These are phyloP conservation scores for Boletus fagicola DNA, from an alignment of 768 basidiomycete species.

Conservation along the genomic window DNA sequence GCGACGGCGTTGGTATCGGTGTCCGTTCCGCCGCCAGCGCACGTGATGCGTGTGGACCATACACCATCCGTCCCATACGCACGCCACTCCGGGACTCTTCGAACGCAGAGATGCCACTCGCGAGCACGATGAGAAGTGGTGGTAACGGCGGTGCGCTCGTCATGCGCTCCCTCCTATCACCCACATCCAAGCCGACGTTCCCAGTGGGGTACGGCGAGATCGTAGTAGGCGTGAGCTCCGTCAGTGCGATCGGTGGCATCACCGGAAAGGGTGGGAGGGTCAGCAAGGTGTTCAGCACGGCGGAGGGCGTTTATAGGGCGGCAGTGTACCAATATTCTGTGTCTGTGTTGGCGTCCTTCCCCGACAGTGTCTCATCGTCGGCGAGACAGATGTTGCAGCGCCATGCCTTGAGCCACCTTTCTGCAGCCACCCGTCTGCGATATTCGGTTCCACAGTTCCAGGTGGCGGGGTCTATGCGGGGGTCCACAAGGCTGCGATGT, in stretches of 20 bases:
- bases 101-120: slow-evolving; percentile 8
- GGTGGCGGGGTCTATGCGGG: slow-evolving; percentile 15
- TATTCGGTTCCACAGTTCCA: slow-evolving; percentile 29
- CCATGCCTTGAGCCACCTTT: slow-evolving; percentile 26
- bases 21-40: not conserved
- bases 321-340: not conserved
- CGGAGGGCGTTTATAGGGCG: slow-evolving; percentile 23
- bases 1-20: slow-evolving; percentile 22
- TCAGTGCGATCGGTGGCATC: slow-evolving; percentile 23
- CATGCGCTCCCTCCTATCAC: slow-evolving; percentile 23
- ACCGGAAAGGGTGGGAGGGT: slow-evolving; percentile 34
- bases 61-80: slow-evolving; percentile 15
- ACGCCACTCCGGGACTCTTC: slow-evolving; percentile 28
- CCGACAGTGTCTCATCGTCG: not conserved
- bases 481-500: slow-evolving; percentile 27
- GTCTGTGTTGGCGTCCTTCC: not conserved
- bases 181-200: slow-evolving; percentile 4
- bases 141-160: slow-evolving; percentile 34
- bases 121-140: slow-evolving; percentile 27
- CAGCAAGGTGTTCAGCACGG: slow-evolving; percentile 35
- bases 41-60: slow-evolving; percentile 20
- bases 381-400: slow-evolving; percentile 16
- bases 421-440: slow-evolving; percentile 21
- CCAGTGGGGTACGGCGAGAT: slow-evolving; percentile 9
- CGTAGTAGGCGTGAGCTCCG: slow-evolving; percentile 12